Conservation (phyloP, 768 basidiomycete species). For the Mycena galericulata region DNA sequence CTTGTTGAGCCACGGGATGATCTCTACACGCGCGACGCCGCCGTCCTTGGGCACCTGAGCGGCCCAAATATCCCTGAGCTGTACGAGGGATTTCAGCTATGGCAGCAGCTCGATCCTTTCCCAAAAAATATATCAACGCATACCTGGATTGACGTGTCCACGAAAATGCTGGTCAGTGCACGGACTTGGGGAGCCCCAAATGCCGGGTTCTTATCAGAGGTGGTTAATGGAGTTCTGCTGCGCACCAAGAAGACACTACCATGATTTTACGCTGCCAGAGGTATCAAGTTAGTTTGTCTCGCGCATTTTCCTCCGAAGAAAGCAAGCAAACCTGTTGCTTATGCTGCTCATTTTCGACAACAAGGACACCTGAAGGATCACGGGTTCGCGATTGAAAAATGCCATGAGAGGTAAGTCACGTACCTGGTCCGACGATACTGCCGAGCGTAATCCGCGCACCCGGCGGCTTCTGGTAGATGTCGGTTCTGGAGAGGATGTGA, state of each 20-base stretch:
- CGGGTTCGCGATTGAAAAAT: neutral
- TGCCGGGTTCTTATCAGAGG: no score
- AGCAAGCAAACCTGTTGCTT: conserved; percentile 34
- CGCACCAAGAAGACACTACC: no score
- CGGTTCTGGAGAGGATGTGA: conserved; percentile 20
- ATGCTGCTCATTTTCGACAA: conserved; percentile 41
- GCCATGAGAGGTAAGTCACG: neutral
- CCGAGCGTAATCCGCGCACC: conserved; percentile 5
- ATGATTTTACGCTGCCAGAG: no score
- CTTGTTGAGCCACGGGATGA: no score
- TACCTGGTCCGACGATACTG: conserved; percentile 20
- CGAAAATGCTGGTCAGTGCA: neutral
- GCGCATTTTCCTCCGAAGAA: no score
- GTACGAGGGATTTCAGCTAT: no score
- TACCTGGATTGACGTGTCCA: neutral
- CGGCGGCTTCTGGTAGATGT: conserved; percentile 22
- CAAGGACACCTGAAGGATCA: conserved; percentile 49
- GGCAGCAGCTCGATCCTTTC: no score
- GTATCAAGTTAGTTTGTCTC: neutral
- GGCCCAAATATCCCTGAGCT: no score
- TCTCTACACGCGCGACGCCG: no score
- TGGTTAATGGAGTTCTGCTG: no score
- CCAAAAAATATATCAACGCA: neutral
- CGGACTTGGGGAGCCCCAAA: no score
- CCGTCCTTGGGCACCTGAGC: no score